These are phyloP conservation scores for Martensiomyces pterosporus DNA, from an alignment of 192 early-diverging fungal species.

Conservation along the genomic window DNA sequence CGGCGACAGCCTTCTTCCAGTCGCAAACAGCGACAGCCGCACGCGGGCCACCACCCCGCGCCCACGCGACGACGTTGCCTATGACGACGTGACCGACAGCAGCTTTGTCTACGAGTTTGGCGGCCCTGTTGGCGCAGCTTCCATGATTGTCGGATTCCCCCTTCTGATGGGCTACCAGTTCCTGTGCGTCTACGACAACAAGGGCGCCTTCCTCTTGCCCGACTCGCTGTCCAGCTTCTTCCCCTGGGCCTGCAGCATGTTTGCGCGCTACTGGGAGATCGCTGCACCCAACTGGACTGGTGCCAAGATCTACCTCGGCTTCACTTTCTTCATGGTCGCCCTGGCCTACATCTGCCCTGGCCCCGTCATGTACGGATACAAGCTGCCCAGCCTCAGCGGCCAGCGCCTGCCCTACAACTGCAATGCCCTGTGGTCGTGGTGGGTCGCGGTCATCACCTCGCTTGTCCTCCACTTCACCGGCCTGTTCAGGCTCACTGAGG, in stretches of 20 bases:
- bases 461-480: constrained; percentile 64
- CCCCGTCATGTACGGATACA: constrained; percentile 61
- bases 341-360: constrained; percentile 66
- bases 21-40: constrained; percentile 2
- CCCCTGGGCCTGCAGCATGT: constrained; percentile 46
- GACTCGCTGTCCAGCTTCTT: constrained; percentile 41
- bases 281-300: constrained; percentile 56
- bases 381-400: constrained; percentile 67
- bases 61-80: constrained; percentile 46
- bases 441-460: constrained; percentile 53
- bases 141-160: constrained; percentile 73
- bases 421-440: constrained; percentile 73
- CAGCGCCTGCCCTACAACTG: constrained; percentile 77
- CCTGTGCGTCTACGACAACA: constrained; percentile 64
- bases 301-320: constrained; percentile 58
- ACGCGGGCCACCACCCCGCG: constrained; percentile 12
- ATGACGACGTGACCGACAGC: constrained; percentile 56
- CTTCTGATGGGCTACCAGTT: constrained; percentile 71
- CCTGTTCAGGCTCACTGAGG: constrained; percentile 55
- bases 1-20: too few relatives aligned
- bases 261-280: constrained; percentile 47
- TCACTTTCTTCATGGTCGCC: constrained; percentile 54
- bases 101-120: constrained; percentile 70
- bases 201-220: constrained; percentile 55
- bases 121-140: constrained; percentile 61